Evolutionary conservation across 2,329 filamentous ascomycete species (phyloP), one percentile per base, ranked within the genome.

Genomic region (Fusarium albosuccineum): DNA sequence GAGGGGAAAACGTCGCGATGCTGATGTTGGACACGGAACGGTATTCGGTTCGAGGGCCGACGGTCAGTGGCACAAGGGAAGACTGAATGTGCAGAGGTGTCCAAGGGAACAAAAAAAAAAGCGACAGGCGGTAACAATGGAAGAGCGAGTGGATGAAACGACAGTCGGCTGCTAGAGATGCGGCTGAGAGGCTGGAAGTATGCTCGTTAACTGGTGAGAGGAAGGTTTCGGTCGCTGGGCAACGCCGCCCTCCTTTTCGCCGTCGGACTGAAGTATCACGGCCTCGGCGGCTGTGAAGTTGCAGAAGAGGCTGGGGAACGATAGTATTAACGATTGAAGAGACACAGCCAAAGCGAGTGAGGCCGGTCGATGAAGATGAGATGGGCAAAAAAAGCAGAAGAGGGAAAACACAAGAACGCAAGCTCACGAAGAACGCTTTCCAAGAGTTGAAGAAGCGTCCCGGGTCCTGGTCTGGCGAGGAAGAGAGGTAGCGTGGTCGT

Each of bases 341-440:
- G 74, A 80, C 80, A 75, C 80, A 82, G 82, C 83, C 83, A 83
- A 80, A 89, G 82, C 86, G 87, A 89, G 82, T 86, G 87, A 88
- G 82, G 82, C 79, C 79, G 80, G 64, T 68, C 62, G 57, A 64
- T 68, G 61, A 67, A 67, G 51, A 57, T 60, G 65, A 59, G 69
- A 64, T 50, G 64, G 30, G 30, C 22, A 54, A 64, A 68, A 17
- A 57, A 27, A 49, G 37, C 14, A 9, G n/a, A n/a, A 67, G 57
- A 66, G 54, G 60, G 62, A 65, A 56, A 66, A 57, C 40, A 61
- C 61, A 67, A 62, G 53, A 57, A 22, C 22, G 22, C 55, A 64
- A 41, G 64, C 57, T 67, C 58, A 66, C 62, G 66, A 73, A 53
- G 62, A 70, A 67, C 33, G 53, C 59, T 70, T 70, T 63, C 67